Base-by-base conservation (phyloP, 192 early-diverging fungal genomes). In the Coemansia sp. region DNA sequence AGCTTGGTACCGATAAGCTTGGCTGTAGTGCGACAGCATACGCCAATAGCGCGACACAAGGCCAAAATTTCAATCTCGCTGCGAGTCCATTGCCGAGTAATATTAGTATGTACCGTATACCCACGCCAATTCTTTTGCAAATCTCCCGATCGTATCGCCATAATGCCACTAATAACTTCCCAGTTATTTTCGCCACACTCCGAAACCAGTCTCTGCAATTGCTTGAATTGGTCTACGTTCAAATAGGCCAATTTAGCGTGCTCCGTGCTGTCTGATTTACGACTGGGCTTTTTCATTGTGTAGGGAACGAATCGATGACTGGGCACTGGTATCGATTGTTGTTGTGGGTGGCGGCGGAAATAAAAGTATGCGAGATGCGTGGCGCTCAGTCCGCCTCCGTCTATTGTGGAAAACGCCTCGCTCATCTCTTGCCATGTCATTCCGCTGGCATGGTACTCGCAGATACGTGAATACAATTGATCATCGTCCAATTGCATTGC, bases 1-100 rank as follows among this genome's bases (percentile, higher is more conserved):
- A 83, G 69, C 49, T 83, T 83, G 18, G 80, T 72, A 8, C 68
- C 69, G 15, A 83, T 83, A 31, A 83, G 74, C 55, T 72, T 73
- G 66, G 80, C 72, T 2, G 80, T 68, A 24, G 66, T 60, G 27
- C 75, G 60, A 49, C 75, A 78, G 62, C 58, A 34, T 20, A 83
- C 74, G 38, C 72, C 72, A 46, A 75, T 53, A 5, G 64, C 50
- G 27, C 75, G 75, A 40, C 80, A 83, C 16, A 69, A 10, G 3
- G 49, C 57, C 22, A 83, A 58, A 2, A 78, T 52, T 38, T 71
- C 75, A 27, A 71, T 83, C 47, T 83, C 80, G 22, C 62, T 47
- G 13, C 47, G 39, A 0, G 72, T 69, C 80, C 80, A 83, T 22
- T 64, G 55, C 27, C 72, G 57, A 0, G 80, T 83, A 16, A 83